These are phyloP conservation scores for Fusarium euwallaceae DNA, from an alignment of 2,329 filamentous ascomycete species.

Conservation along the genomic window DNA sequence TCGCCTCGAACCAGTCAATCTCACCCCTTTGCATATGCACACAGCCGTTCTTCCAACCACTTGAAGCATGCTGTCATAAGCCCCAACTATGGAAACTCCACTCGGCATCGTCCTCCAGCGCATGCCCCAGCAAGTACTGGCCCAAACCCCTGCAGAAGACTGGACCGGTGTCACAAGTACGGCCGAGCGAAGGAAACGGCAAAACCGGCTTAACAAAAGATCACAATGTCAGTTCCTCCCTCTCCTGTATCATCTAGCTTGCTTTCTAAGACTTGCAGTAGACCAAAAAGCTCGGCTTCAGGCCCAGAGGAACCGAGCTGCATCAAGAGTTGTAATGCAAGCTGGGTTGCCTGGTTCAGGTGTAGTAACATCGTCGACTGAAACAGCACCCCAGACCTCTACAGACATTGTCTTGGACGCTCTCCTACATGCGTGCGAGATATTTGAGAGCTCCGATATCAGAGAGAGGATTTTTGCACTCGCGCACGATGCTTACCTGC, in stretches of 20 bases:
- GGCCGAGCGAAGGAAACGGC: slow-evolving; percentile 22
- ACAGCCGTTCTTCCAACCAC: rapidly evolving
- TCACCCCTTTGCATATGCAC: neutral
- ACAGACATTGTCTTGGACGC: neutral
- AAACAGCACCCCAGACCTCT: rapidly evolving
- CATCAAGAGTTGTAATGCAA: neutral
- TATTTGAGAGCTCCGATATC: neutral
- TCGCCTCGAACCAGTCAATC: neutral
- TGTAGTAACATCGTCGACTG: neutral
- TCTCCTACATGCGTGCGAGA: slow-evolving; percentile 9
- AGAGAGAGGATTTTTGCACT: neutral
- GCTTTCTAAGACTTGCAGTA: neutral
- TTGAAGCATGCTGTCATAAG: too few relatives aligned
- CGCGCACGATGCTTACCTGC: slow-evolving; percentile 17
- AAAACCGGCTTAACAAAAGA: slow-evolving; percentile 27
- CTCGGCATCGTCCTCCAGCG: slow-evolving; percentile 16
- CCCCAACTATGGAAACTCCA: neutral
- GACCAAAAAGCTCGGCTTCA: slow-evolving; percentile 15
- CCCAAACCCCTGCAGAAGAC: slow-evolving; percentile 13
- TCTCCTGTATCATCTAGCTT: neutral
- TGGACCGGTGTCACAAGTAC: slow-evolving; percentile 23
- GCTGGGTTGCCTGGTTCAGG: neutral
- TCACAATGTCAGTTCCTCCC: slow-evolving; percentile 2
- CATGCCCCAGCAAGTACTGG: slow-evolving; percentile 19
- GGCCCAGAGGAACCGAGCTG: neutral